Conservation (phyloP, 2,329 filamentous ascomycete species). For the Eurotiales sp. region DNA sequence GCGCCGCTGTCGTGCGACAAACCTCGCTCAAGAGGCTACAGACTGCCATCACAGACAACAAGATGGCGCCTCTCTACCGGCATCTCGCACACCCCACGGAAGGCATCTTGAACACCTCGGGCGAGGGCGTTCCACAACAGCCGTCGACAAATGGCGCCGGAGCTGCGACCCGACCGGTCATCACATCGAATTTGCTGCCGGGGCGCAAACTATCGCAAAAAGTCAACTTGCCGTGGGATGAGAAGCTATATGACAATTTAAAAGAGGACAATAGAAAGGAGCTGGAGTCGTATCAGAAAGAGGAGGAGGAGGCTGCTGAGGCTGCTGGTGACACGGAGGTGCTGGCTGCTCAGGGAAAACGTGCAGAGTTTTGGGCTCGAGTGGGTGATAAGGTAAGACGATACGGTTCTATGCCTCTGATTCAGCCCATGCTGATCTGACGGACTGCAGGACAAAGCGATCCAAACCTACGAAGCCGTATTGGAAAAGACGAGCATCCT, state of each 20-base stretch:
- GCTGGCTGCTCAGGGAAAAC: conserved; percentile 85
- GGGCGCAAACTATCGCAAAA: conserved; percentile 62
- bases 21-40: conserved; percentile 58
- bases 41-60: conserved; percentile 60
- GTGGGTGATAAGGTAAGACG: conserved; percentile 84
- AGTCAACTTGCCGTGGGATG: conserved; percentile 82
- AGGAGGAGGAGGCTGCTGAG: conserved; percentile 90
- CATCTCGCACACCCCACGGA: conserved; percentile 64
- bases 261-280: conserved; percentile 75
- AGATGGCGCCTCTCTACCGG: conserved; percentile 65
- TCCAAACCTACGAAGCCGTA: conserved; percentile 85
- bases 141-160: conserved; percentile 26
- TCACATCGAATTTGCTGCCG: conserved; percentile 71
- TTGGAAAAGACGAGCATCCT: conserved; percentile 97
- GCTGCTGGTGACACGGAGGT: conserved; percentile 96
- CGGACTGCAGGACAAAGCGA: conserved; percentile 84
- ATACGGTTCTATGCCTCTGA: background rate
- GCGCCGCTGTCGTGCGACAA: conserved; percentile 51
- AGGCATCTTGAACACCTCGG: conserved; percentile 73
- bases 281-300: conserved; percentile 72
- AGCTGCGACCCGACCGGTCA: conserved; percentile 46
- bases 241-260: conserved; percentile 74
- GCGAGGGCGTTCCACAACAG: conserved; percentile 58
- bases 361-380: conserved; percentile 92
- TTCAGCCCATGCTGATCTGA: background rate